phyloP scores from a whole-genome alignment of 2,329 filamentous ascomycete genomes.

The Helotiales sp. region DNA sequence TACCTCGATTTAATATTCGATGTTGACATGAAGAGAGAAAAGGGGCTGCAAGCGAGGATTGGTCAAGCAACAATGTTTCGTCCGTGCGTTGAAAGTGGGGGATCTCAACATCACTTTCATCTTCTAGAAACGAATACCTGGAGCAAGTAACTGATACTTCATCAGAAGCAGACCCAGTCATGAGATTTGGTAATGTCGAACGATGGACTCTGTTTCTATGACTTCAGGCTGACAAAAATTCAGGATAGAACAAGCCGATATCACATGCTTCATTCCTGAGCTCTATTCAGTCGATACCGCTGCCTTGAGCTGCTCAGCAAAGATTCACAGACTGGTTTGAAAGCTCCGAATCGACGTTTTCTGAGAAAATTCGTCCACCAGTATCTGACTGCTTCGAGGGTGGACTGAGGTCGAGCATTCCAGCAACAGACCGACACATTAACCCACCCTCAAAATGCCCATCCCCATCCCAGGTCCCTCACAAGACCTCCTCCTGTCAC shows the following conservation, averaged over 20 bases:
- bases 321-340: not conserved
- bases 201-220: not conserved
- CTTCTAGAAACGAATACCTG: not conserved
- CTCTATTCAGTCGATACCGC: not conserved
- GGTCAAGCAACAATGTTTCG: not conserved
- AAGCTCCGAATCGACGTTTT: no score
- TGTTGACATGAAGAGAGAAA: slow-evolving; percentile 46
- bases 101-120: not conserved
- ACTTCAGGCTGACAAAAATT: not conserved
- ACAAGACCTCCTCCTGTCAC: slow-evolving; percentile 50
- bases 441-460: slow-evolving; percentile 29
- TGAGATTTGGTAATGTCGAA: not conserved
- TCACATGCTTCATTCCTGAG: not conserved
- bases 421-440: not conserved
- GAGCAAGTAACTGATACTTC: not conserved
- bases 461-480: slow-evolving; percentile 23
- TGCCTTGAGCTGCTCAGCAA: not conserved
- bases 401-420: no score
- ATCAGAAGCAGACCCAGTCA: no score
- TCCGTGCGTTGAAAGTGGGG: slow-evolving; percentile 5
- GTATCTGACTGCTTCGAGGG: no score
- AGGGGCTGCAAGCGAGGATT: not conserved
- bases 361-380: no score
- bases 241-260: not conserved
- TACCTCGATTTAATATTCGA: no score